Evolutionary conservation across 2,329 filamentous ascomycete genomes (phyloP), one percentile per base, ranked within the genome.

Genomic region (Ramularia endophylla): DNA sequence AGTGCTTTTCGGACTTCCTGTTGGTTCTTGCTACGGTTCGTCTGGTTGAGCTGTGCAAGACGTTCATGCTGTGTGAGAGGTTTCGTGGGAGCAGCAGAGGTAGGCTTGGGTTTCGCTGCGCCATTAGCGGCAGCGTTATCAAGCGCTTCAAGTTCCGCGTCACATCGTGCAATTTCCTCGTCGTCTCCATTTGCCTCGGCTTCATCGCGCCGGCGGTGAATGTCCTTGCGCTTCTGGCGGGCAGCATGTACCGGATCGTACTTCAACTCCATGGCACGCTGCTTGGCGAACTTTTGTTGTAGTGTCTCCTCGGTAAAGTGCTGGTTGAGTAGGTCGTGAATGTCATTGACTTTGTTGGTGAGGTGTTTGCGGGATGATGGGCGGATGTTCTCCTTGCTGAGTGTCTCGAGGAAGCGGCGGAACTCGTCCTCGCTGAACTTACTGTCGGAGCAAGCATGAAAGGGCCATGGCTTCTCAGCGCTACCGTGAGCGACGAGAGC

Each of bases 1-100:
- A 95, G 85, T 1, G 89, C 90, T 63, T 86, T 85, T 45, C 90
- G 86, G n/a, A 97, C 85, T 35, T 85, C 82, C 60, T 95, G 86
- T n/a, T 78, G 77, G 58, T 95, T 95, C 53, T 82, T 76, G 44
- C 82, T 80, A 47, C 90, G 82, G 65, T 95, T 95, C 58, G 85
- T 80, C 19, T 78, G 74, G 65, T 98, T 98, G 51, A 95, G 73
- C 57, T 84, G 77, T 0, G 86, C 85, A 17, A 97, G 75, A 19
- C 85, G 82, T 50, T 94, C 87, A 62, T 90, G 87, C 62, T 94
- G 84, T 12, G 42, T 16, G 41, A 65, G 65, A 32, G 70, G 60
- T n/a, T 64, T 60, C 45, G 44, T 44, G 5, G 53, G 45, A 16
- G 50, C 47, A 12, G 47, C 43, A 13, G 34, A 46, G 6, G 67